Evolutionary conservation across 2,329 filamentous ascomycete genomes (phyloP), one percentile per base, ranked within the genome.

Genomic region (Aureobasidium musti): DNA sequence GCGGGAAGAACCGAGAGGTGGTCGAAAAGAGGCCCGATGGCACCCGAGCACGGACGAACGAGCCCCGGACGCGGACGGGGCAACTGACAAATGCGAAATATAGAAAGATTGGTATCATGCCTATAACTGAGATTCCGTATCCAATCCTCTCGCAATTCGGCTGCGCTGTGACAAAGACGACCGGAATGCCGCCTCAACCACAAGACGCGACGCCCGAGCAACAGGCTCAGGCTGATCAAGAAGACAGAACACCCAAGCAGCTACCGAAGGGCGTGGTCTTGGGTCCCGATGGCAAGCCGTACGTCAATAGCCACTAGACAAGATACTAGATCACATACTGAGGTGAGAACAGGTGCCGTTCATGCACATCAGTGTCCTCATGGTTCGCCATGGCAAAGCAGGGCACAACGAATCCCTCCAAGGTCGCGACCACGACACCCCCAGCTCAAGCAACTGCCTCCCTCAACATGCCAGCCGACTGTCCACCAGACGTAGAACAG

Each of bases 221-320:
- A 59, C 68, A 72, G 49, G 41, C 69, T 39, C 68, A 71, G 45
- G 59, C 7, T 11, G 39, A 50, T 10, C 68, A 73, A n/a, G 71
- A 73, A 11, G 72, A 72, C 37, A 70, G 67, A 2, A 72, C 68
- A 57, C 79, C 83, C 30, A 84, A 84, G 74, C 85, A 82, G 73
- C 78, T 90, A 35, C 86, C 89, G 19, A 91, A 89, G 73, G 90
- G 90, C 69, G 82, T 94, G 2, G 84, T 94, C 43, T 79, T 94
- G 41, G 91, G 89, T 53, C 89, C 89, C 69, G 90, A 95, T 79
- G 91, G 91, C 66, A 95, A 95, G 79, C 91, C 91, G 91, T 94
- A 79, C 82, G 89, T 79, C 41, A 60, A 17, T 17, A 33, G 14
- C 11, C 26, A 52, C 23, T 19, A 19, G 7, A 33, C 30, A 52